Evolutionary conservation across 257 asterid genomes (phyloP), one percentile per base, ranked within the genome.

Genomic region (Anisodus acutangulus): DNA sequence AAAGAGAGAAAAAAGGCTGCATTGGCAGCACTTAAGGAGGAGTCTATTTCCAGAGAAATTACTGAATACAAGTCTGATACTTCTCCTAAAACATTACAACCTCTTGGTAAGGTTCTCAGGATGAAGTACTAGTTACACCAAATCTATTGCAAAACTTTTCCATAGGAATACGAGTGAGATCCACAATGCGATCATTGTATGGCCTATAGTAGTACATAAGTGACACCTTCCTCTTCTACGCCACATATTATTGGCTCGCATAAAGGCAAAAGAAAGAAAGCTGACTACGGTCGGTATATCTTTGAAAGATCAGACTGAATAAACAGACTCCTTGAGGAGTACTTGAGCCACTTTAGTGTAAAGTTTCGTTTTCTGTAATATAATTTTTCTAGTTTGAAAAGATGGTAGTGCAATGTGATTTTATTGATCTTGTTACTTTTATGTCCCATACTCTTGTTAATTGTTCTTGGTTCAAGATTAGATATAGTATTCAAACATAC

Each of bases 61-160:
- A 78, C 31, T 78, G 47, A 64, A 22, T 51, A 47, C 26, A 82
- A 68, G 6, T 8, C 83, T 57, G 87, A 31, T 5, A 19, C 7
- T 67, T 37, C 55, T 78, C 41, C 78, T 8, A 63, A 88, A 89
- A 84, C 97, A 90, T 84, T 92, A 83, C 97, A 91, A 87, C 93
- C 97, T 83, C 93, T 92, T 60, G 93, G 97, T 16, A 91, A 92
- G 85, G 91, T 95, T 15, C 97, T 95, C 17, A 91, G 90, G 68
- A 93, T 95, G 95, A 91, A 89, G 83, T 91, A 93, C 82, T 94
- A 86, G 86, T 45, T 45, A 22, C 3, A 45, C 4, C 37, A 59
- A 79, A 8, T 31, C n/a, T 26, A 5, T 8, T 12, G 47, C 81
- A 17, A 43, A 43, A 58, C 31, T 22, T 49, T 53, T 37, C n/a